Evolutionary conservation across 352 stramenopile species (phyloP).

Genomic region (Globisporangium polare): DNA sequence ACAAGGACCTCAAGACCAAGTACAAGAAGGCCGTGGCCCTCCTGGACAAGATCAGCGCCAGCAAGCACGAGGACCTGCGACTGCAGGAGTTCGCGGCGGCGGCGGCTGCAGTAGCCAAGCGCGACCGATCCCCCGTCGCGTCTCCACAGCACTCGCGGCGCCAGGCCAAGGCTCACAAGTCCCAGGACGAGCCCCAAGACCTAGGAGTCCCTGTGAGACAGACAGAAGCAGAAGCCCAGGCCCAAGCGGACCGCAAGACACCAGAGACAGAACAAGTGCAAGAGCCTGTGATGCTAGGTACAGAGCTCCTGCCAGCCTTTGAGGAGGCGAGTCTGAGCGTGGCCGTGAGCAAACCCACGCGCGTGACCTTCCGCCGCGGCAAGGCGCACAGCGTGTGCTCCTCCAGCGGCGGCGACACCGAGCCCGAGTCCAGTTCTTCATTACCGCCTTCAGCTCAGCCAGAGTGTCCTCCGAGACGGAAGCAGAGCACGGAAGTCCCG

Average conservation of each 20-base stretch:
- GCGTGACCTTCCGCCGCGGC: constrained; percentile 30
- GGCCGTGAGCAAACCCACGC: constrained; percentile 25
- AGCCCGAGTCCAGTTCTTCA: constrained; percentile 14
- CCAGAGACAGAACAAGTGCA: constrained; percentile 6
- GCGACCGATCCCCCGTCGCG: constrained; percentile 13
- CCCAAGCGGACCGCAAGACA: neutral
- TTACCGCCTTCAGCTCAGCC: neutral
- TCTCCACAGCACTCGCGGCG: neutral
- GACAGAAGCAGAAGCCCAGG: neutral
- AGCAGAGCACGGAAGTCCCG: neutral
- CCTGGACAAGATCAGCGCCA: neutral
- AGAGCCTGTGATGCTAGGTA: constrained; percentile 13
- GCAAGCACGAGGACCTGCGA: neutral
- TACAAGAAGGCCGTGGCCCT: neutral
- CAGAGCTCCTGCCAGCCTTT: neutral
- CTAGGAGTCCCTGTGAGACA: neutral
- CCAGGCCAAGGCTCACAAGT: neutral
- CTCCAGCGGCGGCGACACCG: neutral
- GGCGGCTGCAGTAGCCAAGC: constrained; percentile 5
- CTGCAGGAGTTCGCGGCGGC: neutral
- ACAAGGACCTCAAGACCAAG: neutral
- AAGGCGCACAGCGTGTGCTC: constrained; percentile 24
- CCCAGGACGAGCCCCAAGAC: neutral
- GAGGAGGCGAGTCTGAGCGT: neutral
- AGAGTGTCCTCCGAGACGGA: neutral